Conservation (phyloP, 305 asterid genomes). For the Fraxinus greggii region DNA sequence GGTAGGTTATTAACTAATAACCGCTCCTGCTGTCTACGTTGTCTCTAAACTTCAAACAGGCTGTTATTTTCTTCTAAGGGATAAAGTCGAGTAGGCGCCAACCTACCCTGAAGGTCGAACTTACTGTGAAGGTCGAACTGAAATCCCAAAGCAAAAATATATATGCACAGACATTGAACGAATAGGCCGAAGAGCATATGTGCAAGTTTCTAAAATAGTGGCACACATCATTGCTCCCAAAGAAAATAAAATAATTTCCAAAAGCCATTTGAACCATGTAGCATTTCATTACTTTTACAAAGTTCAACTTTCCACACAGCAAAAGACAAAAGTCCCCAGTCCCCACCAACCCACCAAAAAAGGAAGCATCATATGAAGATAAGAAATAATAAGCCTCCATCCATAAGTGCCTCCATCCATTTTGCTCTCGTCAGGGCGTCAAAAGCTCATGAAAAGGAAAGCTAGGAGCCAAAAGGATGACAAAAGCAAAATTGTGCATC, state of each 20-base stretch:
- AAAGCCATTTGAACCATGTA: conserved; percentile 22
- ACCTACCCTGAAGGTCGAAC: background rate
- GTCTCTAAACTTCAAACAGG: background rate
- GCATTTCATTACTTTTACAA: conserved; percentile 22
- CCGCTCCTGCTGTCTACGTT: too few species aligned
- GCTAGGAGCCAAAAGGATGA: conserved; percentile 17
- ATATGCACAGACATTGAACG: background rate
- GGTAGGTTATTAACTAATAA: too few species aligned
- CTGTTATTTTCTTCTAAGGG: background rate
- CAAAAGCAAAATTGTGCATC: conserved; percentile 35
- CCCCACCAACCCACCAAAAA: conserved; percentile 43
- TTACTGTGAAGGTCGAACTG: background rate
- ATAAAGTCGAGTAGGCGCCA: background rate
- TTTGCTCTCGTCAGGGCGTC: conserved; percentile 26
- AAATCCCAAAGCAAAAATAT: background rate
- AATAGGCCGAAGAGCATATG: background rate
- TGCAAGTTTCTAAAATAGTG: background rate
- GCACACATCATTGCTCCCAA: conserved; percentile 15
- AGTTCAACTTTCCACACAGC: conserved; percentile 30
- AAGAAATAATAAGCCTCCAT: conserved; percentile 29
- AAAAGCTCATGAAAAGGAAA: conserved; percentile 9
- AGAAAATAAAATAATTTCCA: conserved; percentile 15
- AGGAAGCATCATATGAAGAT: conserved; percentile 28
- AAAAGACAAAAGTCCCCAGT: conserved; percentile 22
- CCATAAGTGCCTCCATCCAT: conserved; percentile 26